Evolutionary conservation across 192 early-diverging fungal genomes (phyloP), one percentile per base, ranked within the genome.

Genomic region (Mortierella claussenii): DNA sequence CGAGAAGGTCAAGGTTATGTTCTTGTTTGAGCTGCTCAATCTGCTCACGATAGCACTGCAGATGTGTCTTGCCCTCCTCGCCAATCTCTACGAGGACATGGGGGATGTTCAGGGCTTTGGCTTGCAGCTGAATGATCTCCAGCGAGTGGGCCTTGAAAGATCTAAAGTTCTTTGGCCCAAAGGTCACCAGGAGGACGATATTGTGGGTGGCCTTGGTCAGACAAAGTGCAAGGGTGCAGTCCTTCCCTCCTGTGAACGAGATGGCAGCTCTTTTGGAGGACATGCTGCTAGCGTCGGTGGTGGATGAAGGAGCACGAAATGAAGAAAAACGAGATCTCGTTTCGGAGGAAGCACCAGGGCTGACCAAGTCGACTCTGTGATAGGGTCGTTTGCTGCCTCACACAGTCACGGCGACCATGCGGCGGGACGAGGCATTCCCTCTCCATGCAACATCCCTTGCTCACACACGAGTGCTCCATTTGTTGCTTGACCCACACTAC

Each of bases 171-270:
- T 79, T 80, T 18, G 82, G 85, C 0, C 65, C 79, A 42, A 85
- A 86, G 34, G 85, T 86, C 18, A 85, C 83, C 0, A 89, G 75
- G 0, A 85, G 58, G 0, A 81, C 80, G 0, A 85, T 70, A 7
- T 79, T 59, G 48, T 84, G 70, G 3, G 57, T 65, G 17, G 66
- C 69, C 42, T 79, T 75, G 13, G 79, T 69, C 8, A 80, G 56
- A 3, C 79, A 63, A 33, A 87, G 45, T 13, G 86, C 81, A 33
- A 89, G 59, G 33, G 82, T 80, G 36, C 82, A 87, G 65, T 89
- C 88, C 75, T 89, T 89, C 26, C 88, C 88, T 42, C 88, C 88
- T 4, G 88, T 89, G 63, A 85, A 89, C 31, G 81, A 83, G 20
- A 89, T 56, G 12, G 84, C 88, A 1, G 81, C 84, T 20, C 73